Evolutionary conservation across 169 alveolate species (phyloP), one percentile per base, ranked within the genome.

Genomic region (Theileria luwenshuni): DNA sequence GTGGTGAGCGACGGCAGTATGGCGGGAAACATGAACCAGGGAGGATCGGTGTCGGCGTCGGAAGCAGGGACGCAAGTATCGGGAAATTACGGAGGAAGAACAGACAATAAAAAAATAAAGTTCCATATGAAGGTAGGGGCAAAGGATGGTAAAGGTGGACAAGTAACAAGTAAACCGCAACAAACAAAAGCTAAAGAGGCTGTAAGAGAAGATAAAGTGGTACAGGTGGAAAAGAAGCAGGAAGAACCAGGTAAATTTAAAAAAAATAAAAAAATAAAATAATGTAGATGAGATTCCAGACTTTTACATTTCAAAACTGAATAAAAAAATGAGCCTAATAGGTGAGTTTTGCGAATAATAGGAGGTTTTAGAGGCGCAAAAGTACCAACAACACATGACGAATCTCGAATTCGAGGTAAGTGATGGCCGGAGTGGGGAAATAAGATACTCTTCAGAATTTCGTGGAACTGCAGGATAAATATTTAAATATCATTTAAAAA

Each of bases 381-480:
- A 77, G 41, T 49, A 77, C 61, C 86, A 77, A 38, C 79, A 77
- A 38, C 83, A 77, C 81, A 77, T 77, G 86, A 77, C 68, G 45
- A 77, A 77, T 51, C 59, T 48, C 27, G 86, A 77, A 51, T 77
- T 77, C 47, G 86, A 77, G 75, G 75, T 67, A 49, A 49, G 62
- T 13, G 35, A 2, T 10, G 19, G 5, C 35, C 17, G 42, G 28
- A 17, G 41, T 32, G 63, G 75, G 69, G 59, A 54, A 33, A 23
- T 63, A 30, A 56, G 28, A 3, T 33, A 61, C 3, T 21, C 59
- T 74, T 27, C 43, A 38, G 52, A 70, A 70, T 54, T 83, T 83
- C 80, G 58, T 86, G 58, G 87, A 86, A 84, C 69, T 86, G n/a
- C 83, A 83, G 47, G 87, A 86, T 58, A 74, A 67, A 59, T 76